Evolutionary conservation across 2,329 filamentous ascomycete species (phyloP).

Genomic region (Aspergillus viridinutans): DNA sequence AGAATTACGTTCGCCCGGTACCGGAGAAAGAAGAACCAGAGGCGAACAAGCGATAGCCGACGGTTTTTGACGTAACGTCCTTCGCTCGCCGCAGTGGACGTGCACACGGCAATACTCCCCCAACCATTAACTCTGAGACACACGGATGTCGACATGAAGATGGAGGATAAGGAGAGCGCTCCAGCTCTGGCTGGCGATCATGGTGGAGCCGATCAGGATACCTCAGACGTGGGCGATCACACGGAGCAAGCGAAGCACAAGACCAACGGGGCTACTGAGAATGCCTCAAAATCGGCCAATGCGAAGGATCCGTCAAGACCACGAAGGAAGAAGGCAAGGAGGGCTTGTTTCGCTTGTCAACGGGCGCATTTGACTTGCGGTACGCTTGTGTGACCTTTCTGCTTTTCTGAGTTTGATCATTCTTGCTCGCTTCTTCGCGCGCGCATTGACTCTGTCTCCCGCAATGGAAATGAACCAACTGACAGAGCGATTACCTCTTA

Average conservation of each 20-base stretch:
- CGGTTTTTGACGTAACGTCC: background rate
- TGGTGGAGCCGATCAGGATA: slow-evolving; percentile 36
- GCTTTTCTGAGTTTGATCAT: slow-evolving; percentile 4
- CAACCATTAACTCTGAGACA: background rate
- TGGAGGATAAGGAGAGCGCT: slow-evolving; percentile 29
- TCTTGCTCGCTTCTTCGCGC: slow-evolving; percentile 5
- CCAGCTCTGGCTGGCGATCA: slow-evolving; percentile 34
- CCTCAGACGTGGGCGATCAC: slow-evolving; percentile 33
- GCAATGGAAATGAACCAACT: slow-evolving; percentile 12
- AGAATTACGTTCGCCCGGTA: background rate
- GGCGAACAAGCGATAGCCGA: background rate
- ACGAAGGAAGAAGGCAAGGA: slow-evolving; percentile 88
- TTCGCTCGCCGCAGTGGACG: background rate
- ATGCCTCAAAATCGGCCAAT: slow-evolving; percentile 58
- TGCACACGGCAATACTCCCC: background rate
- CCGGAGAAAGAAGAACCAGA: background rate
- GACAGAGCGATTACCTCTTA: slow-evolving; percentile 41
- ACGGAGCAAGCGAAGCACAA: slow-evolving; percentile 39
- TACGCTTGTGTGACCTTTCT: slow-evolving; percentile 53
- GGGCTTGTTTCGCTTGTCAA: slow-evolving; percentile 96
- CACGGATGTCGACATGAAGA: slow-evolving; percentile 26
- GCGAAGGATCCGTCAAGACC: slow-evolving; percentile 88
- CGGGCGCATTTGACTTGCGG: slow-evolving; percentile 96
- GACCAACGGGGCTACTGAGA: slow-evolving; percentile 52
- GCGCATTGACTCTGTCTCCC: slow-evolving; percentile 5